Evolutionary conservation across 148 eudicot species (phyloP), one percentile per base, ranked within the genome.

Genomic region (Suaeda aralocaspica): DNA sequence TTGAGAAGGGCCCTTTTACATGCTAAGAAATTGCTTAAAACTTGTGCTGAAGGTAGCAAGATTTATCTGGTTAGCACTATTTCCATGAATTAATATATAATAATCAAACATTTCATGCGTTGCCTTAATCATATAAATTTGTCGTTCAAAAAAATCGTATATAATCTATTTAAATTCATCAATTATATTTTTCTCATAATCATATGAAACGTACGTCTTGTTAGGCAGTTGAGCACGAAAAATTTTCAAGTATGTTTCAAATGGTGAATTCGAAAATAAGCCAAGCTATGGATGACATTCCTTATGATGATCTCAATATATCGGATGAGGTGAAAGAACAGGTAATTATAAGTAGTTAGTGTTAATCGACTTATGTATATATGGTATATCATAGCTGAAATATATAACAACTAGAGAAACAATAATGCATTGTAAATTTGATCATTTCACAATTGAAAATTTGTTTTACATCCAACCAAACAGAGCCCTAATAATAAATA

Each of bases 281-380:
- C 41, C 84, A 79, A 70, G 83, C 89, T 57, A 45, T 92, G 74
- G 86, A 83, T 39, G 88, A 74, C 0, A 82, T 92, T 76, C 96
- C 97, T 5, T 89, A 81, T 51, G 80, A 74, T 24, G 89, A 88
- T 64, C 76, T 92, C 31, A 85, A 81, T 30, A 82, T 92, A 39
- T 86, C 97, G 0, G 89, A 89, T 34, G 89, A 92, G 81, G 92
- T 84, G 30, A 86, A 76, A 79, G 92, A 89, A 72, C 92, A 87
- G 78, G 97, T 88, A 80, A 70, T 25, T 56, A 0, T 48, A 8
- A 11, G 2, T 62, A 8, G 16, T n/a, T 49, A 0, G n/a, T 15
- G 9, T 13, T 29, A 13, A 2, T n/a, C n/a, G n/a, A n/a, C n/a
- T n/a, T n/a, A n/a, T n/a, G n/a, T n/a, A n/a, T n/a, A n/a, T n/a